Conservation (phyloP, 768 basidiomycete species). For the Kwoniella shandongensis region DNA sequence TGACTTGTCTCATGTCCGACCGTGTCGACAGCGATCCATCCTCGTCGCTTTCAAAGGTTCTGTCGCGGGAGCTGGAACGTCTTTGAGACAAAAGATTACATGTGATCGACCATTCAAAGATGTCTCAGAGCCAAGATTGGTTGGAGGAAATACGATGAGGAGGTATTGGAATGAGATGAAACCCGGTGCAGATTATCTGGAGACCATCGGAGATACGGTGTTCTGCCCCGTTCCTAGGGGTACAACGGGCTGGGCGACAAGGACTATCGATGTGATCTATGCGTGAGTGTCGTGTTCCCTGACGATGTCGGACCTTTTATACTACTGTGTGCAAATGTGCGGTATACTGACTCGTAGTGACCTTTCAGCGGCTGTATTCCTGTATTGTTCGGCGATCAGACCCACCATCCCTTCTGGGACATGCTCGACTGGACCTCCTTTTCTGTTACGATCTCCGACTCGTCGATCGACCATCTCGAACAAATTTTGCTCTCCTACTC, state of each 20-base stretch:
- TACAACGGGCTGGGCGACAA: conserved; percentile 50
- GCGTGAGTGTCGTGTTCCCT: conserved; percentile 21
- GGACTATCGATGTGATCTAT: conserved; percentile 52
- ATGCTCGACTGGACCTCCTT: conserved; percentile 53
- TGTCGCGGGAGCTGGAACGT: conserved; percentile 36
- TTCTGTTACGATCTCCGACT: conserved; percentile 48
- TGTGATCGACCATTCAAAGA: conserved; percentile 18
- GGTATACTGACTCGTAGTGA: background rate
- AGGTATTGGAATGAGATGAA: conserved; percentile 10
- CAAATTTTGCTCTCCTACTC: conserved; percentile 46
- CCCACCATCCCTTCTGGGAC: conserved; percentile 52
- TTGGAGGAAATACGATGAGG: background rate
- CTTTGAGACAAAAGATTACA: conserved; percentile 24
- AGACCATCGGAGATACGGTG: conserved; percentile 30
- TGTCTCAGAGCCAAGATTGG: conserved; percentile 6
- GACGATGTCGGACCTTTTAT: background rate
- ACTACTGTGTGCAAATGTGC: no score
- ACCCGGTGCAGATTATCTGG: conserved; percentile 28
- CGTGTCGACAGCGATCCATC: conserved; percentile 25
- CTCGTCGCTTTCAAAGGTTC: conserved; percentile 42
- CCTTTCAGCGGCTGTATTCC: conserved; percentile 51
- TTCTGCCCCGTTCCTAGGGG: conserved; percentile 42
- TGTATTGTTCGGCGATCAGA: conserved; percentile 52
- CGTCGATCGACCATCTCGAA: conserved; percentile 49
- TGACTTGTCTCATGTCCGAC: conserved; percentile 31